Evolutionary conservation across 768 basidiomycete species (phyloP), one percentile per base, ranked within the genome.

Genomic region (Termitomyces sp.): DNA sequence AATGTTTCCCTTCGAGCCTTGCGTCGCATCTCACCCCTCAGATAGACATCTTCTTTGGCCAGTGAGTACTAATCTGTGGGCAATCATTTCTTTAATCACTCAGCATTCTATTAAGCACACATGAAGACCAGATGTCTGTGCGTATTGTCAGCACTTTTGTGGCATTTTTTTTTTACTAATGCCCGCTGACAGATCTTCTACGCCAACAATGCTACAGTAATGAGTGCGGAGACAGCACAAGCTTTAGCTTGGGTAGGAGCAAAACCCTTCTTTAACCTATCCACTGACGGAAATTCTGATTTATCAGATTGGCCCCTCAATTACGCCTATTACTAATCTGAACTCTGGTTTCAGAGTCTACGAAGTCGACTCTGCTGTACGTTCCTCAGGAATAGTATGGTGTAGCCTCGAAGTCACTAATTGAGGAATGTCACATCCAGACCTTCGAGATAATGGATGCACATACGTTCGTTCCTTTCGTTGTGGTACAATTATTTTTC

Each of bases 401-500:
- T 10, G 11, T 3, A 4, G 17, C 25, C 25, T 39, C 27, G 25
- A 17, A 39, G 12, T n/a, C 25, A 27, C 49, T 49, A 9, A 21
- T 23, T 27, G 19, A 16, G n/a, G 43, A n/a, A 37, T 19, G 4
- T 28, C 1, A 12, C 19, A 41, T 35, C 2, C 59, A 89, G 85
- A 88, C 88, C 3, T 91, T 89, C 63, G 88, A 91, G 32, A 79
- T 91, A 47, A 54, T 90, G 55, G 88, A 91, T 61, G 87, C 88
- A 1, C 80, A 88, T 65, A 91, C 89, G 85, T 88, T 67, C 68
- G 82, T 72, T 37, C 21, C 56, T 23, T 27, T 40, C 40, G 30
- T 5, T 52, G 32, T 46, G 12, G 35, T 48, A 28, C 32, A 28
- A 21, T 47, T 35, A n/a, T 28, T 39, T 17, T 40, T 46, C 35